Base-by-base conservation (phyloP, 768 basidiomycete species). In the Leccinum subgranulosum region DNA sequence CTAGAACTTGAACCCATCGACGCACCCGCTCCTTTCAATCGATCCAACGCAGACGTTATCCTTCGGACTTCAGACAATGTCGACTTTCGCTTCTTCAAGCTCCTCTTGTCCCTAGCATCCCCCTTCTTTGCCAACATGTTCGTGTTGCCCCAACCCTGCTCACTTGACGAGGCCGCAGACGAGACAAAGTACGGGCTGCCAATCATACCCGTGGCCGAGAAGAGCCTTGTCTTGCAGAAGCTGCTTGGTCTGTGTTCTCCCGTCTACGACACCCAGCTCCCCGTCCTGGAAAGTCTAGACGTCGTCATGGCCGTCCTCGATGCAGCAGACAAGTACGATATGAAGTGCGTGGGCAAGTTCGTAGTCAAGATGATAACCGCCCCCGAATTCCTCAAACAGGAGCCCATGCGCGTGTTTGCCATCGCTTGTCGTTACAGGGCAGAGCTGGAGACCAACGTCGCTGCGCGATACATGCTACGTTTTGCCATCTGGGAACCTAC, bases 41-140 rank as follows among this genome's bases (percentile, higher is more conserved):
- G 79, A 58, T 65, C 73, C 29, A 73, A 74, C 52, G 80, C 81
- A 56, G 82, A 85, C 60, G 71, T 85, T 53, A 77, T 84, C 53
- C 69, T 87, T 43, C 78, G 80, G 52, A 80, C 83, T 9, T 81
- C 79, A 50, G 84, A 86, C 63, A 60, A 70, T 21, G 74, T 77
- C 60, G 71, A 76, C 57, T 85, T 85, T 69, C 76, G 76, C 57
- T 78, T 82, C 54, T 81, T 81, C 75, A 82, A 81, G 61, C 61
- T 78, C 41, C 71, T 86, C 54, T 73, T 87, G 11, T 76, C 81
- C 17, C 64, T 84, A 15, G 79, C 83, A 1, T 87, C 86, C 10
- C 75, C 81, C 5, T 79, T 87, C 66, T 86, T 87, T 60, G 73
- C 74, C 49, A 75, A 77, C 60, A 80, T 84, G 74, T 81, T 86